phyloP scores from a whole-genome alignment of 2,329 filamentous ascomycete species.

The Stagonosporopsis rhizophila region DNA sequence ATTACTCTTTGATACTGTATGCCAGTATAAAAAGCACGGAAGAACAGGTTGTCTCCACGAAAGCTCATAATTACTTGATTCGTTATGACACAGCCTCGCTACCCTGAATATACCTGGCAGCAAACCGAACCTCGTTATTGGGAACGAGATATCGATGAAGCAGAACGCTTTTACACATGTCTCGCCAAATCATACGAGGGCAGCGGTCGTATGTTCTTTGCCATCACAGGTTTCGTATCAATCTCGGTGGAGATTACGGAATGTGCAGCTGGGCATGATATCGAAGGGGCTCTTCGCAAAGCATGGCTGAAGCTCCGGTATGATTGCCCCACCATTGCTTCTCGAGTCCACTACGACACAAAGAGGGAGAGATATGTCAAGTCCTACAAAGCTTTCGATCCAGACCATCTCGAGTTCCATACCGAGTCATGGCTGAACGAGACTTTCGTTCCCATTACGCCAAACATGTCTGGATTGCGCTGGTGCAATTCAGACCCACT shows the following conservation, averaged over 20 bases:
- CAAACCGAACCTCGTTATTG: slow-evolving; percentile 25
- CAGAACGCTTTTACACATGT: slow-evolving; percentile 52
- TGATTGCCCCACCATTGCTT: slow-evolving; percentile 46
- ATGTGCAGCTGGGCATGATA: not conserved
- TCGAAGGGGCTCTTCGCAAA: slow-evolving; percentile 42
- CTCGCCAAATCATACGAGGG: slow-evolving; percentile 47
- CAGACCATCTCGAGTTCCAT: slow-evolving; percentile 8
- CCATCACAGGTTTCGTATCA: slow-evolving; percentile 52
- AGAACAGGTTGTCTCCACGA: not conserved
- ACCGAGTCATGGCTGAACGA: slow-evolving; percentile 36
- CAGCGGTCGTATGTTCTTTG: slow-evolving; percentile 52
- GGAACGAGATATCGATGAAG: slow-evolving; percentile 52
- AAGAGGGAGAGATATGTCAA: not conserved
- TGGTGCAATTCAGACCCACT: slow-evolving; percentile 50
- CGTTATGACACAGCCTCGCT: slow-evolving; percentile 1
- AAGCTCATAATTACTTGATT: not conserved
- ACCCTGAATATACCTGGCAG: slow-evolving; percentile 9
- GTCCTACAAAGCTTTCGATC: not conserved
- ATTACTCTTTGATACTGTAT: not conserved
- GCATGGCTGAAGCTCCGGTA: slow-evolving; percentile 48
- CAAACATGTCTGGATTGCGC: slow-evolving; percentile 34
- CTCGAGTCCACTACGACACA: slow-evolving; percentile 26
- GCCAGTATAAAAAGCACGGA: not conserved
- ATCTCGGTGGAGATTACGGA: slow-evolving; percentile 1
- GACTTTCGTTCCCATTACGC: slow-evolving; percentile 39